These are phyloP conservation scores for Pyracantha coccinea DNA, from an alignment of 331 rosid genomes.

Conservation along the genomic window DNA sequence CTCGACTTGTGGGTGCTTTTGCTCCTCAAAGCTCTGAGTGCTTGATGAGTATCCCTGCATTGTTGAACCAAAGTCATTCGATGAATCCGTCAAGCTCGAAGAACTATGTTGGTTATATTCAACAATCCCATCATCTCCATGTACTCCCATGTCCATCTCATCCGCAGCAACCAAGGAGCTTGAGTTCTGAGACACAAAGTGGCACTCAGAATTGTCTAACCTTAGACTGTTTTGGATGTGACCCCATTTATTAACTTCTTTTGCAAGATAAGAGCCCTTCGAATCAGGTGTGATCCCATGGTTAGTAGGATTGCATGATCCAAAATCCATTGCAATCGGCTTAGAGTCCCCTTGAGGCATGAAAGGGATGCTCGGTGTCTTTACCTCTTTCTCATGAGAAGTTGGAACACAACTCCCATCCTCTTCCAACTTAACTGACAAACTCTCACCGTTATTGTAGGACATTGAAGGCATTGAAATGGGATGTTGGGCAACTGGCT, in stretches of 20 bases:
- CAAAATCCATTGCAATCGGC: slow-evolving; percentile 26
- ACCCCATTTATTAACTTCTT: slow-evolving; percentile 14
- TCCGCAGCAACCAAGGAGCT: slow-evolving; percentile 29
- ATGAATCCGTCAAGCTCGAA: slow-evolving; percentile 63
- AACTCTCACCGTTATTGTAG: slow-evolving; percentile 18
- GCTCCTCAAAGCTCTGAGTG: slow-evolving; percentile 50
- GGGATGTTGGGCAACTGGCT: slow-evolving; percentile 17
- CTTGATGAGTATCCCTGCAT: slow-evolving; percentile 53
- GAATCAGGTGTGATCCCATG: slow-evolving; percentile 18
- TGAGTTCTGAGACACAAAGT: slow-evolving; percentile 31
- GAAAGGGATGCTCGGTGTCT: slow-evolving; percentile 21
- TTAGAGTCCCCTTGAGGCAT: slow-evolving; percentile 32
- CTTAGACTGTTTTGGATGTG: slow-evolving; percentile 14
- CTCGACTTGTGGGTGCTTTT: slow-evolving; percentile 19
- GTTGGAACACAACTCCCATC: slow-evolving; percentile 24
- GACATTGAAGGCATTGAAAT: slow-evolving; percentile 21
- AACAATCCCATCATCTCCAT: slow-evolving; percentile 27
- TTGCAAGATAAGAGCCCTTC: slow-evolving; percentile 19
- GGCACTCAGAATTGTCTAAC: slow-evolving; percentile 23
- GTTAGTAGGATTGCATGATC: slow-evolving; percentile 16
- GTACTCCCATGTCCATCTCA: slow-evolving; percentile 28
- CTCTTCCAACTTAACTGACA: slow-evolving; percentile 39
- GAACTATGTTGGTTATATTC: slow-evolving; percentile 35
- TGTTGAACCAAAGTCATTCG: slow-evolving; percentile 36
- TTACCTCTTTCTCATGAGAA: slow-evolving; percentile 20